Base-by-base conservation (phyloP, 306 rosid species). In the Cucurbita ficifolia region DNA sequence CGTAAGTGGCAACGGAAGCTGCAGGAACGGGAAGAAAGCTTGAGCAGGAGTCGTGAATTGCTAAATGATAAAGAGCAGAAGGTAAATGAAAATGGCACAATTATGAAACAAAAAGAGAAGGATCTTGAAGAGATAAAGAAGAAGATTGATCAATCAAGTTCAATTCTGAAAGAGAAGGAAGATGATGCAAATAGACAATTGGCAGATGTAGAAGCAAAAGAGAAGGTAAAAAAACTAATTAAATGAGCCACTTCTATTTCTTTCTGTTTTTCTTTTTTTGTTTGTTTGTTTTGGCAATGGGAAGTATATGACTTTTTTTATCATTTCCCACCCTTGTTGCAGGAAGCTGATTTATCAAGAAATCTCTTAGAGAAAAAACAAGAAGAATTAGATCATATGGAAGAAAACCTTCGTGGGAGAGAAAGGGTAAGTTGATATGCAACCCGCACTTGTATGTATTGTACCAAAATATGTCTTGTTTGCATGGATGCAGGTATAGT, bases 1-100 rank as follows among this genome's bases (percentile, higher is more conserved):
- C 84, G 54, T 75, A 88, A 86, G 73, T 88, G 92, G 99, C 96
- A 88, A 77, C 84, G 72, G 85, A 91, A 86, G 59, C 80, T 91
- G 63, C 85, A 76, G 48, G 88, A 89, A 84, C 79, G 92, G 77
- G 99, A 94, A 79, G 85, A 85, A 75, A 78, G 81, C 78, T 81
- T 89, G 19, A 46, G 72, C 40, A 78, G 79, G 80, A 87, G 82
- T 72, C 80, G 82, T 74, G 82, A 53, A 75, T 79, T 83, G 67
- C 63, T 89, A 24, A 75, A 75, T 10, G 88, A 83, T 76, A 87
- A 82, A 78, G 97, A 94, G 82, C 84, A 79, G 80, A 85, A 81
- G 79, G 70, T 67, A 73, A 83, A 73, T 83, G 92, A 84, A 79
- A 60, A 74, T 13, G 97, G 86, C 69, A 83, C 76, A 58, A 75